Evolutionary conservation across 495 filamentous ascomycete species (phyloP).

Genomic region (Terfezia claveryi): DNA sequence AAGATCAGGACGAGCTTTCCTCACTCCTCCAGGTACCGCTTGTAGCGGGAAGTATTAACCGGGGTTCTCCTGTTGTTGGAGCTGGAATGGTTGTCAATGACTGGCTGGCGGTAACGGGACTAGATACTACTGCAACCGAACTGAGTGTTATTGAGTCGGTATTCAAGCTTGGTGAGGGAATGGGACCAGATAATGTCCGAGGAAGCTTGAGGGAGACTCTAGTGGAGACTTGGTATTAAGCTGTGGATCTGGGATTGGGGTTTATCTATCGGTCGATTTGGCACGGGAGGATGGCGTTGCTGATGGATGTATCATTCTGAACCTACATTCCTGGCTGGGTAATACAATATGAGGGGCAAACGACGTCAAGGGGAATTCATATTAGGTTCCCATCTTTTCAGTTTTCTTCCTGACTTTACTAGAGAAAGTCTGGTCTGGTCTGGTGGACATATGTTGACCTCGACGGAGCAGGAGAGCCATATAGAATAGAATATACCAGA

Average conservation of each 20-base stretch:
- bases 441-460: too few species aligned
- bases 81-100: slow-evolving; percentile 98
- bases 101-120: slow-evolving; percentile 90
- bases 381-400: too few species aligned
- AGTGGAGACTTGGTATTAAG: slow-evolving; percentile 90
- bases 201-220: slow-evolving; percentile 83
- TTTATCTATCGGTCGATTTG: too few species aligned
- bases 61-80: slow-evolving; percentile 80
- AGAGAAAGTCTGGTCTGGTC: too few species aligned
- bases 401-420: too few species aligned
- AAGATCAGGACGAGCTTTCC: slow-evolving; percentile 93
- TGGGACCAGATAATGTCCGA: slow-evolving; percentile 48
- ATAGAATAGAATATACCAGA: too few species aligned
- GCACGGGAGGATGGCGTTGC: too few species aligned
- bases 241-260: background rate
- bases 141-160: slow-evolving; percentile 89
- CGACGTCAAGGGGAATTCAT: too few species aligned
- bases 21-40: slow-evolving; percentile 86
- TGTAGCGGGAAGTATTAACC: slow-evolving; percentile 81
- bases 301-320: too few species aligned
- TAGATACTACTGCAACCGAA: slow-evolving; percentile 93
- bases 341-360: too few species aligned
- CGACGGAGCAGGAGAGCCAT: too few species aligned
- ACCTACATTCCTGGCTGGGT: too few species aligned
- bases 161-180: slow-evolving; percentile 78